Conservation (phyloP, 371 early-diverging fungal species). For the Mucor piriformis region DNA sequence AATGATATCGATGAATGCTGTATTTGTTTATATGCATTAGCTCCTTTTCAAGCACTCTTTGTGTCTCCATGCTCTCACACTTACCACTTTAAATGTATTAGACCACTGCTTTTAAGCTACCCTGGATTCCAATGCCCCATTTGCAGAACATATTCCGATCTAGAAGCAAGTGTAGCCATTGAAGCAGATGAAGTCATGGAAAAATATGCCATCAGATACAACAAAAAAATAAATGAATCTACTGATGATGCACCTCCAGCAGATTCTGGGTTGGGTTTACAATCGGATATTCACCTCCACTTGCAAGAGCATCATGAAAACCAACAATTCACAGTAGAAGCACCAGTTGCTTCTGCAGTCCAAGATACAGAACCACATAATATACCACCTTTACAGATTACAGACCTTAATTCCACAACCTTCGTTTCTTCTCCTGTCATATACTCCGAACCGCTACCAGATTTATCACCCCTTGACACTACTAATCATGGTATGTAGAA, state of each 20-base stretch:
- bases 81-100: constrained; percentile 94
- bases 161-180: constrained; percentile 80
- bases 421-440: constrained; percentile 19
- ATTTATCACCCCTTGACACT: constrained; percentile 1
- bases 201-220: neutral
- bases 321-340: neutral
- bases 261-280: constrained; percentile 15
- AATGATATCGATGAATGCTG: constrained; percentile 82
- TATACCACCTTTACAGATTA: constrained; percentile 3
- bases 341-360: neutral
- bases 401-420: constrained; percentile 8
- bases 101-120: constrained; percentile 69
- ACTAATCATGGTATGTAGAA: neutral
- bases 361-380: neutral
- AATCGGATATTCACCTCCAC: neutral
- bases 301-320: neutral
- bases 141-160: constrained; percentile 92
- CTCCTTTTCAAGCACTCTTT: constrained; percentile 92
- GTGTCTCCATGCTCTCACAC: constrained; percentile 94
- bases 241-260: neutral
- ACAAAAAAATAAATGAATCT: neutral
- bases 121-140: constrained; percentile 94
- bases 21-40: constrained; percentile 91
- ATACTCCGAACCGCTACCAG: constrained; percentile 15
- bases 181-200: constrained; percentile 39